These are phyloP conservation scores for Auricularia auricula-judae DNA, from an alignment of 768 basidiomycete genomes.

Conservation along the genomic window DNA sequence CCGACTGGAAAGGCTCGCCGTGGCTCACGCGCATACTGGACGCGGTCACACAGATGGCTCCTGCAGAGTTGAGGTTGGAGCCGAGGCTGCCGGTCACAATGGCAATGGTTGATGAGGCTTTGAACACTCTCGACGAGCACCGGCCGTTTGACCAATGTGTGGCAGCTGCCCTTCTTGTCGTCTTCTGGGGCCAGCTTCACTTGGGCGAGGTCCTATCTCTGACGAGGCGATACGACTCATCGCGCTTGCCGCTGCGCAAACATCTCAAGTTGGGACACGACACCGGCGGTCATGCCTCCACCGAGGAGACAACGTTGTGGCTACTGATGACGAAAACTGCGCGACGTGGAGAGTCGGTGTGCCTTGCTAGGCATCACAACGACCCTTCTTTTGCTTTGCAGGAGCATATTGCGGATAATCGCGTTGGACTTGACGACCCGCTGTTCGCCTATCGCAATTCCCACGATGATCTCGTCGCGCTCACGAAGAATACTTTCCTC, in stretches of 20 bases:
- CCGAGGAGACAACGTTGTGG: background rate
- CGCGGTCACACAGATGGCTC: background rate
- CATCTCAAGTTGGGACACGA: background rate
- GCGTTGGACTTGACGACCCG: conserved; percentile 18
- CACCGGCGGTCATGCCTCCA: background rate
- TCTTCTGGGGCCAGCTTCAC: conserved; percentile 30
- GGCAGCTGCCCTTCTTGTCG: conserved; percentile 20
- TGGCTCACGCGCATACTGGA: background rate
- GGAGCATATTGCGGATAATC: conserved; percentile 20
- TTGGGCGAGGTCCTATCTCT: conserved; percentile 22
- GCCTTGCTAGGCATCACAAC: background rate
- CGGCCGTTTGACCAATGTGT: conserved; percentile 30
- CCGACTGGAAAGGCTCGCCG: background rate
- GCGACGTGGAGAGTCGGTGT: background rate
- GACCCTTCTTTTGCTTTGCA: conserved; percentile 17
- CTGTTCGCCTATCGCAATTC: conserved; percentile 27
- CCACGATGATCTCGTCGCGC: conserved; percentile 18
- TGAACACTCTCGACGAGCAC: conserved; percentile 15
- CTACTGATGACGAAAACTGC: background rate
- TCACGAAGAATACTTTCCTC: conserved; percentile 18
- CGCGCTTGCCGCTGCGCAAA: background rate
- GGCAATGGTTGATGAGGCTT: conserved; percentile 15
- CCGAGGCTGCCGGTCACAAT: conserved; percentile 24
- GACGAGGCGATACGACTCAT: background rate
- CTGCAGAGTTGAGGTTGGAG: background rate